These are phyloP conservation scores for Nakaseomyces nivariensis DNA, from an alignment of 1,139 yeast genomes.

Conservation along the genomic window DNA sequence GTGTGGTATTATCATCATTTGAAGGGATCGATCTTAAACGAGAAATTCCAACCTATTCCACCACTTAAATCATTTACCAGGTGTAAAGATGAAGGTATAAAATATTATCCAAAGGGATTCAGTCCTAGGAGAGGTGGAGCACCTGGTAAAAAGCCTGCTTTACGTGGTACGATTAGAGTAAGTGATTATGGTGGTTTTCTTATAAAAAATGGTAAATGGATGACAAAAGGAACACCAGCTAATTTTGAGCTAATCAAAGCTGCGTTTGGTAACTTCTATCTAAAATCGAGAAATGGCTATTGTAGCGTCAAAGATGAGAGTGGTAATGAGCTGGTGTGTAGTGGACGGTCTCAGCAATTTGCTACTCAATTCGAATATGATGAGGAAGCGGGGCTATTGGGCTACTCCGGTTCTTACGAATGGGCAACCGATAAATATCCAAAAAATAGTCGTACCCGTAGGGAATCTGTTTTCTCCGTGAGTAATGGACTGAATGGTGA, in stretches of 20 bases:
- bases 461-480: conserved; percentile 36
- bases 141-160: conserved; percentile 17
- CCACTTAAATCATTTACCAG: conserved; percentile 40
- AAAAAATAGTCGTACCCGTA: conserved; percentile 35
- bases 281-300: conserved; percentile 60
- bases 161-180: conserved; percentile 43
- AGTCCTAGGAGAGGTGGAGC: conserved; percentile 23
- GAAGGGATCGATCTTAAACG: conserved; percentile 59
- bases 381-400: conserved; percentile 36
- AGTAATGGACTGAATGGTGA: conserved; percentile 40
- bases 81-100: conserved; percentile 66
- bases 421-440: conserved; percentile 59
- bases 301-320: conserved; percentile 46
- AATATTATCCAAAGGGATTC: conserved; percentile 63
- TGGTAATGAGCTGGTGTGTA: conserved; percentile 29
- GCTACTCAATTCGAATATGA: conserved; percentile 49
- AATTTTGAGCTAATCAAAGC: conserved; percentile 48
- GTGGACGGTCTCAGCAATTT: conserved; percentile 28
- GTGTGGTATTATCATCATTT: conserved; percentile 85
- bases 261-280: conserved; percentile 61
- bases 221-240: conserved; percentile 78
- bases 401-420: conserved; percentile 51
- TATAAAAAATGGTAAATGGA: conserved; percentile 81
- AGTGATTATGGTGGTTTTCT: conserved; percentile 57
- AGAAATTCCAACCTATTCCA: conserved; percentile 58